A percentile compares a stretch with the other conserved stretches of the same genome.
These are phyloP conservation scores for Noccaea bulbosa DNA, from an alignment of 345 rosid genomes.

Conservation along the genomic window DNA sequence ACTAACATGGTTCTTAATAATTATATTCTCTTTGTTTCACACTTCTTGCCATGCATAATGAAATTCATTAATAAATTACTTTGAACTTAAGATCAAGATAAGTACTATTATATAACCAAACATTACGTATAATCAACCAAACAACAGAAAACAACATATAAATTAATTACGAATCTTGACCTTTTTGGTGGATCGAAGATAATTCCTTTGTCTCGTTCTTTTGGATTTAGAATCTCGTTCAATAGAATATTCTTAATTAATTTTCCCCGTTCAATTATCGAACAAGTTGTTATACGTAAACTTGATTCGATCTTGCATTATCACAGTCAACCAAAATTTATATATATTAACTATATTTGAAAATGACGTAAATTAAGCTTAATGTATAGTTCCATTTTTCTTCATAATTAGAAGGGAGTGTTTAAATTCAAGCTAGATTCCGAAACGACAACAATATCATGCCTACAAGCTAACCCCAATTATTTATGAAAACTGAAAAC, in stretches of 20 bases:
- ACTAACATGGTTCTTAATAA: slow-evolving; percentile 24
- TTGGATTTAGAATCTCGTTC: slow-evolving; percentile 39
- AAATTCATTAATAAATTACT: slow-evolving; percentile 10
- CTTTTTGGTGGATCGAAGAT: slow-evolving; percentile 42
- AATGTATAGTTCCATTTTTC: slow-evolving; percentile 9
- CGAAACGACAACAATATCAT: neutral
- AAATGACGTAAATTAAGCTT: slow-evolving; percentile 17
- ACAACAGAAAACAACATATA: slow-evolving; percentile 9
- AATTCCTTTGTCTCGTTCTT: slow-evolving; percentile 46
- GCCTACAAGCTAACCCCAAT: slow-evolving; percentile 11
- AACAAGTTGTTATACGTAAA: slow-evolving; percentile 41
- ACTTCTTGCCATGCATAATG: slow-evolving; percentile 31
- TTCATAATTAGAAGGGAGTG: slow-evolving; percentile 1
- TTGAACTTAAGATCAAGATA: slow-evolving; percentile 25
- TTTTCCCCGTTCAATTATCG: slow-evolving; percentile 16
- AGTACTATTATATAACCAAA: too few species aligned
- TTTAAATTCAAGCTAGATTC: slow-evolving; percentile 32
- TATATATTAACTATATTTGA: slow-evolving; percentile 26
- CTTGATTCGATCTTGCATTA: slow-evolving; percentile 35
- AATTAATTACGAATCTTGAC: slow-evolving; percentile 32
- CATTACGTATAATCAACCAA: slow-evolving; percentile 17
- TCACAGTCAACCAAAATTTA: slow-evolving; percentile 32
- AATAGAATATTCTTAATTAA: slow-evolving; percentile 26
- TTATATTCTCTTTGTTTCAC: slow-evolving; percentile 3
- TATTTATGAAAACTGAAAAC: too few species aligned